Conservation (phyloP, 371 early-diverging fungal species). For the Globomyces sp. region DNA sequence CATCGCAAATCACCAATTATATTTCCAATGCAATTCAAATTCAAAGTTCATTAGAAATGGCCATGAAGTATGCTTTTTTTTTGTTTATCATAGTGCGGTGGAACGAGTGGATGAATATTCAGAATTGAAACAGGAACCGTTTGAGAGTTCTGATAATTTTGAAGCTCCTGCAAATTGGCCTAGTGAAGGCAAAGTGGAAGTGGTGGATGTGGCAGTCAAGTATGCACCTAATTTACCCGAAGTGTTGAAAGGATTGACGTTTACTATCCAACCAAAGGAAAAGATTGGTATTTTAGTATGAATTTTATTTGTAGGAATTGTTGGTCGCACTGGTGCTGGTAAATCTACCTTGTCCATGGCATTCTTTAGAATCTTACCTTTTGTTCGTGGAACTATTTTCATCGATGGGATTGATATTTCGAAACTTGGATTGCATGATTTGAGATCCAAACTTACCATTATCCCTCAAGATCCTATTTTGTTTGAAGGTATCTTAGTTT, state of each 20-base stretch:
- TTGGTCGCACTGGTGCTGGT: slow-evolving; percentile 66
- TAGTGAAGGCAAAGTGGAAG: slow-evolving; percentile 51
- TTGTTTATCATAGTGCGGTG: slow-evolving; percentile 38
- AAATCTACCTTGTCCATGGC: slow-evolving; percentile 51
- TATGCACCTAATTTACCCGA: slow-evolving; percentile 21
- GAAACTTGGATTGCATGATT: slow-evolving; percentile 32
- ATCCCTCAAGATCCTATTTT: slow-evolving; percentile 51
- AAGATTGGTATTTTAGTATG: slow-evolving; percentile 62
- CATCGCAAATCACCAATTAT: neutral
- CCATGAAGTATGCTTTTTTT: slow-evolving; percentile 6
- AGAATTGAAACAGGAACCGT: slow-evolving; percentile 63
- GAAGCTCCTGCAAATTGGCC: slow-evolving; percentile 58
- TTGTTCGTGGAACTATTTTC: slow-evolving; percentile 38
- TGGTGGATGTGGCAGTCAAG: slow-evolving; percentile 26
- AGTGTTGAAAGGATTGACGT: slow-evolving; percentile 56
- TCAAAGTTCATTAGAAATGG: slow-evolving; percentile 37
- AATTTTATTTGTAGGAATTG: slow-evolving; percentile 69
- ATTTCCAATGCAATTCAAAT: neutral
- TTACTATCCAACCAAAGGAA: slow-evolving; percentile 55
- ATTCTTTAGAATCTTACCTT: slow-evolving; percentile 48
- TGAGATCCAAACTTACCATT: slow-evolving; percentile 38
- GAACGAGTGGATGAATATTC: slow-evolving; percentile 71
- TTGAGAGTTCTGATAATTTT: slow-evolving; percentile 38
- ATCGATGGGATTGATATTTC: slow-evolving; percentile 39
- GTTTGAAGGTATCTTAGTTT: slow-evolving; percentile 28